Conservation (phyloP, 495 filamentous ascomycete genomes). For the Xylaria sp. region DNA sequence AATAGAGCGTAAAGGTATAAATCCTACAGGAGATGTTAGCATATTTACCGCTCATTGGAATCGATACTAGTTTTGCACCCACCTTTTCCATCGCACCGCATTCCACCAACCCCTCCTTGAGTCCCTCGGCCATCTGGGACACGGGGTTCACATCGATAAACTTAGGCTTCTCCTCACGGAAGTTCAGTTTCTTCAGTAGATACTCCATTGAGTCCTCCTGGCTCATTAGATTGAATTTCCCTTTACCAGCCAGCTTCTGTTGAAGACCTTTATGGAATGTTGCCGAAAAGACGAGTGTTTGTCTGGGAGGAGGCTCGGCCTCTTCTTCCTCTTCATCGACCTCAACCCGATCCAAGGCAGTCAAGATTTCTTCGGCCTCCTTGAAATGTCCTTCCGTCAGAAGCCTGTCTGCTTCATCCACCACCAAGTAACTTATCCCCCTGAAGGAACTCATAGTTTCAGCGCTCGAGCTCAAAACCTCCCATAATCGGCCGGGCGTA, state of each 20-base stretch:
- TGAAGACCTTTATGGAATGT: constrained; percentile 92
- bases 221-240: constrained; percentile 68
- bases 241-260: constrained; percentile 84
- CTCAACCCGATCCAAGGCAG: constrained; percentile 68
- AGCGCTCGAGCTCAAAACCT: constrained; percentile 74
- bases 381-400: constrained; percentile 94
- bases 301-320: constrained; percentile 55
- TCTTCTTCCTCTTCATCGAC: constrained; percentile 47
- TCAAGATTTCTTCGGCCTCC: constrained; percentile 85
- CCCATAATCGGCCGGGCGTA: constrained; percentile 93
- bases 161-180: constrained; percentile 79
- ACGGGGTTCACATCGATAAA: constrained; percentile 91
- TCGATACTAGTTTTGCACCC: constrained; percentile 21
- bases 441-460: constrained; percentile 67
- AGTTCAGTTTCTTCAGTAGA: constrained; percentile 87
- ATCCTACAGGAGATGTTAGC: constrained; percentile 59
- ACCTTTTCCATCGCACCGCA: constrained; percentile 93
- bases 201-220: constrained; percentile 89
- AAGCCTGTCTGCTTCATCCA: constrained; percentile 94
- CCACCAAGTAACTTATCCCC: constrained; percentile 78
- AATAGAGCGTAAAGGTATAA: constrained; percentile 91
- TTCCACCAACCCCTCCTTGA: constrained; percentile 91
- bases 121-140: constrained; percentile 81
- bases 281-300: constrained; percentile 95
- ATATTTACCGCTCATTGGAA: not conserved